phyloP scores from a whole-genome alignment of 1,284 basidiomycete genomes.

The Wolfiporia cocos region DNA sequence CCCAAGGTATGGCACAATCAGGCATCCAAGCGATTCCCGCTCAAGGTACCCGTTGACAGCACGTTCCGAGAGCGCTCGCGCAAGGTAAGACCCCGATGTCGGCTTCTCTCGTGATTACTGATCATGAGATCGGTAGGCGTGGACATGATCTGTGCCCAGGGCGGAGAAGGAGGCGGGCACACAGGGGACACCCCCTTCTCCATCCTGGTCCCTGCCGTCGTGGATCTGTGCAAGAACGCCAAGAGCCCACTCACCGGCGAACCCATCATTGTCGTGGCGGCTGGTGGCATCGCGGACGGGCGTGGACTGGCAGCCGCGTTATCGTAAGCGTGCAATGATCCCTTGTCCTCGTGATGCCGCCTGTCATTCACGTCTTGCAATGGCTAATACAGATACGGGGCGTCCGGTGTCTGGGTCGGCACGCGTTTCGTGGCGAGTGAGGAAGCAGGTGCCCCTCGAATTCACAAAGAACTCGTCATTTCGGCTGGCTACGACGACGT shows the following conservation, averaged over 20 bases:
- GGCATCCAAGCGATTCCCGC: too few species aligned
- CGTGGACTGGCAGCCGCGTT: conserved; percentile 76
- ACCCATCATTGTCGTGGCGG: conserved; percentile 73
- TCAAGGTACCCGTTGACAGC: too few species aligned
- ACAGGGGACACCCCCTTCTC: conserved; percentile 74
- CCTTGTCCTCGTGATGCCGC: too few species aligned
- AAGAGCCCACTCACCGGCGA: conserved; percentile 73
- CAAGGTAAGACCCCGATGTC: too few species aligned
- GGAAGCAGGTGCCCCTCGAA: conserved; percentile 77
- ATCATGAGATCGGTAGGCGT: too few species aligned
- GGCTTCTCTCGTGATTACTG: too few species aligned
- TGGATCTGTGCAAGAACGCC: conserved; percentile 63
- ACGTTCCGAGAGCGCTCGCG: conserved; percentile 74
- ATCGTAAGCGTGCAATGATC: too few species aligned
- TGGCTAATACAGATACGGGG: conserved; percentile 57
- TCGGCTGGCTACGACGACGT: conserved; percentile 69
- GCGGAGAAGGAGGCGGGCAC: conserved; percentile 74
- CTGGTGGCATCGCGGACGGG: conserved; percentile 82
- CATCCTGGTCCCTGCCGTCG: conserved; percentile 74
- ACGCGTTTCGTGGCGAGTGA: conserved; percentile 85
- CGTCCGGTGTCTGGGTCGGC: conserved; percentile 84
- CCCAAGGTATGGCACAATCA: conserved; percentile 72
- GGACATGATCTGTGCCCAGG: conserved; percentile 84
- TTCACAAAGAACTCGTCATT: conserved; percentile 70
- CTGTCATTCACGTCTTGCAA: too few species aligned